Percentiles rank a stretch among this genome's conserved stretches.
Conservation (phyloP, 305 asterid species). For the Solanum chacoense region DNA sequence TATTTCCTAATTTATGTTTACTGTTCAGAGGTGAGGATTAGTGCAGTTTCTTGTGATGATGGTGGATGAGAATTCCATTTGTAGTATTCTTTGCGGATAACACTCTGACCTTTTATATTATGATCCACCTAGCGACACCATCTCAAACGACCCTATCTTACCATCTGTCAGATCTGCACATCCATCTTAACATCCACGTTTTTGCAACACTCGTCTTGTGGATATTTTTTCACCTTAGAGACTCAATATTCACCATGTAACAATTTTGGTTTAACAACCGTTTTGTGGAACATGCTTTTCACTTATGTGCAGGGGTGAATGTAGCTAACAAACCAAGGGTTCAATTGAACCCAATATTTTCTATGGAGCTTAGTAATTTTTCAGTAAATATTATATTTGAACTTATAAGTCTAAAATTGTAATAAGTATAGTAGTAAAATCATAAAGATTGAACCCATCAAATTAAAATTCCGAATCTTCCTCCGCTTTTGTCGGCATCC, state of each 20-base stretch:
- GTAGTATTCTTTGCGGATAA: background rate
- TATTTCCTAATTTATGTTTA: background rate
- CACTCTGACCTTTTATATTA: background rate
- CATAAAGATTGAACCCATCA: background rate
- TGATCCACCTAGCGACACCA: background rate
- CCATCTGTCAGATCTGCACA: background rate
- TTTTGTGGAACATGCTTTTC: background rate
- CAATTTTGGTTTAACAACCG: background rate
- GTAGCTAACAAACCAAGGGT: background rate
- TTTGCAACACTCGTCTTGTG: background rate
- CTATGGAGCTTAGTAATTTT: background rate
- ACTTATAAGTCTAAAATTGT: background rate
- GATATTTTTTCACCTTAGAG: background rate
- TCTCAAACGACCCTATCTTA: background rate
- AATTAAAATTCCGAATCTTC: background rate
- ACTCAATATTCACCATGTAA: background rate
- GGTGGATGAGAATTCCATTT: background rate
- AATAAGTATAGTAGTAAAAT: background rate
- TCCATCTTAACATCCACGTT: background rate
- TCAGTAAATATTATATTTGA: background rate
- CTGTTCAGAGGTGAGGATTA: background rate
- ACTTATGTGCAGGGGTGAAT: background rate
- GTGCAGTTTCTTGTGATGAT: background rate
- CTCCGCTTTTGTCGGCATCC: background rate
- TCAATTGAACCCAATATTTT: background rate